phyloP scores from a whole-genome alignment of 345 rosid genomes.

The Acer saccharum region DNA sequence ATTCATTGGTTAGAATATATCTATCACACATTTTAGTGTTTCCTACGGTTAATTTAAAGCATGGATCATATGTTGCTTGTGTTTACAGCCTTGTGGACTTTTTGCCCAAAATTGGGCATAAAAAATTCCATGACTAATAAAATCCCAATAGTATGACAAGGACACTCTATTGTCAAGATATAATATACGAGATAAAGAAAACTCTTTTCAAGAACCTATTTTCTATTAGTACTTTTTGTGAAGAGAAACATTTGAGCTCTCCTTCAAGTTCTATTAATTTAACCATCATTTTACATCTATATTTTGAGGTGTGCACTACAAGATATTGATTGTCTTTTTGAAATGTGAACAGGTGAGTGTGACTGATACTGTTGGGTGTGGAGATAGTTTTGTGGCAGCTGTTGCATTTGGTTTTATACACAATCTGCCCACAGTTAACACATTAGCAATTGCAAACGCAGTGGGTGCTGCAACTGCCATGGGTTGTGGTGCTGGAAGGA shows the following conservation, averaged over 20 bases:
- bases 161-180: background rate
- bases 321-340: background rate
- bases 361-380: slow-evolving; percentile 94
- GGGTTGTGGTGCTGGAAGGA: slow-evolving; percentile 99
- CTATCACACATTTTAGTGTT: background rate
- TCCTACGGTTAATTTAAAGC: background rate
- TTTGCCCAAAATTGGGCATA: background rate
- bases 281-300: background rate
- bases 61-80: background rate
- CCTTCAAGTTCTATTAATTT: background rate
- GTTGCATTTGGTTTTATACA: slow-evolving; percentile 89
- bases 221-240: background rate
- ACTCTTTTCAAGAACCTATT: background rate
- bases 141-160: background rate
- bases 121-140: background rate
- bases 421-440: slow-evolving; percentile 61
- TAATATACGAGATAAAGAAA: background rate
- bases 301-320: background rate
- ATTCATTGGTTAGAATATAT: background rate
- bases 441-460: slow-evolving; percentile 88
- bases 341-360: slow-evolving; percentile 65
- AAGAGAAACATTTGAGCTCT: background rate
- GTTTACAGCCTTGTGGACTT: background rate
- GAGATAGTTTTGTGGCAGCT: slow-evolving; percentile 98
- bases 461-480: slow-evolving; percentile 98